Base-by-base conservation (phyloP, 2,329 filamentous ascomycete genomes). In the Alternaria sp. region DNA sequence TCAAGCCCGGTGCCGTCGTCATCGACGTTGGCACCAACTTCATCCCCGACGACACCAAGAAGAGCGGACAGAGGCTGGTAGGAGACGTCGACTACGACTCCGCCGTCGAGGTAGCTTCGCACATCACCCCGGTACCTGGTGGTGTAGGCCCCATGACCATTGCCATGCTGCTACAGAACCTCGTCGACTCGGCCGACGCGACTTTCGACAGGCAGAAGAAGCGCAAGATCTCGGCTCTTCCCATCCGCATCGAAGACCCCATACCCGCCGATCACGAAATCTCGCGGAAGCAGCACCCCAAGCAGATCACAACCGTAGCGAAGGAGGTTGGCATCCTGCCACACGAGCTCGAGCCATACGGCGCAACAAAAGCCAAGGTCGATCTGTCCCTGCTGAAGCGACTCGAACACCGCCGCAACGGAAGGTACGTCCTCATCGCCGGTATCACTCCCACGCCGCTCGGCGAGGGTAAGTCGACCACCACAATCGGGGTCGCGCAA, bases 81-180 rank as follows among this genome's bases (percentile, higher is more conserved):
- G 96, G 96, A 64, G 96, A 99, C 79, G 96, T 99, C 45, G 93
- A 99, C 74, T 98, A 90, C 73, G 93, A 93, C 55, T 89, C 91
- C 46, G 95, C 95, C 15, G 87, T 86, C 15, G 86, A 96, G 77
- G 91, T 97, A 45, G 96, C 94, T 19, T 97, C 94, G 3, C 88
- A 92, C 75, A 97, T 99, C 76, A 99, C 96, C 3, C 96, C 96
- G 1, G 96, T 99, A 3, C 96, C 96, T 2, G 96, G 96, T 61
- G 96, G 96, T 80, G 96, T 99, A 62, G 96, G 96, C 0, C 96
- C 96, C 54, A 99, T 99, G 96, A 99, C 96, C 4, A 94, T 99
- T 67, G 96, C 96, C 64, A 99, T 99, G 96, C 86, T 99, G 51
- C 84, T 99, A 73, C 92, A 97, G 81, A 99, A 99, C 77, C 94